A percentile compares a stretch with the other conserved stretches of the same genome.
Conservation (phyloP, 176 grass and related monocot species). For the Pontederia paniculata region DNA sequence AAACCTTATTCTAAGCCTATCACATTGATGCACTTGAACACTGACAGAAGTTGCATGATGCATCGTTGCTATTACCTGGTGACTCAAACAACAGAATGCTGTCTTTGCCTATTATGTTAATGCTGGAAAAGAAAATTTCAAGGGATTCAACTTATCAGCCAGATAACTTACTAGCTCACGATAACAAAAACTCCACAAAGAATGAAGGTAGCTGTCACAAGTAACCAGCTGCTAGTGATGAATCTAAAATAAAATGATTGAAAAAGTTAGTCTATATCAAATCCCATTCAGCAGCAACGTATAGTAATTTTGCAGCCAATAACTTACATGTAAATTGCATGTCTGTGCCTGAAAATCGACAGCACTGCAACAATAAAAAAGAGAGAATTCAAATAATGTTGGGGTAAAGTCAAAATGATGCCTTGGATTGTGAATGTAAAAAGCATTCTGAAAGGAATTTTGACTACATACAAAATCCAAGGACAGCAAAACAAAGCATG, state of each 20-base stretch:
- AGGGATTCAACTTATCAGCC: neutral
- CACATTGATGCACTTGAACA: too few species aligned
- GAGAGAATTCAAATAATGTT: neutral
- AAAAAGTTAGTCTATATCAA: neutral
- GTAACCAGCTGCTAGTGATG: constrained; percentile 51
- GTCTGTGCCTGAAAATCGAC: constrained; percentile 39
- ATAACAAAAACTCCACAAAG: constrained; percentile 70
- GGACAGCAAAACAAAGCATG: constrained; percentile 61
- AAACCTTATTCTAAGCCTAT: too few species aligned
- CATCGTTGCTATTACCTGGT: too few species aligned
- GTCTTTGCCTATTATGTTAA: too few species aligned
- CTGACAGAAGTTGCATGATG: too few species aligned
- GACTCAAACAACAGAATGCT: too few species aligned
- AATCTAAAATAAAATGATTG: constrained; percentile 36
- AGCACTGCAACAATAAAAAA: constrained; percentile 36
- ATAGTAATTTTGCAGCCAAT: constrained; percentile 3
- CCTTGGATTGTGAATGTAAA: neutral
- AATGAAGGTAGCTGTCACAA: constrained; percentile 63
- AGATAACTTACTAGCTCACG: constrained; percentile 46
- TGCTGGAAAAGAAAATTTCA: neutral
- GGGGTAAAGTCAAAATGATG: neutral
- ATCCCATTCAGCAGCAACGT: neutral
- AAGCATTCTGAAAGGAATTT: neutral
- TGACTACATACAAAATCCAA: constrained; percentile 61
- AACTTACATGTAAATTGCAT: constrained; percentile 71